Evolutionary conservation across 306 rosid genomes (phyloP).

Genomic region (Trifolium fragiferum): DNA sequence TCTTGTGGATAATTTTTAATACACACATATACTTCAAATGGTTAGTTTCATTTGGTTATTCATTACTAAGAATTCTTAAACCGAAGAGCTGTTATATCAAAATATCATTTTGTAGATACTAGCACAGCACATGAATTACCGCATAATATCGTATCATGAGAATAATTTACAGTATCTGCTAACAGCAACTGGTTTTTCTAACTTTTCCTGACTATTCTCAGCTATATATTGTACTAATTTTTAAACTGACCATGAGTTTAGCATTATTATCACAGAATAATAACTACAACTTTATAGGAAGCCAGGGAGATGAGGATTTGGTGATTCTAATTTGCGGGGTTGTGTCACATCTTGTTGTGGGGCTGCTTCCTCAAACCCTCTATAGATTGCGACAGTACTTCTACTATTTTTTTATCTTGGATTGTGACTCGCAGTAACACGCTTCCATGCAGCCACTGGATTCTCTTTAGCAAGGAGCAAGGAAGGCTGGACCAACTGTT

Average conservation of each 20-base stretch:
- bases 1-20: slow-evolving; percentile 17
- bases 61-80: slow-evolving; percentile 4
- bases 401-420: neutral
- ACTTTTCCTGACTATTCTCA: slow-evolving; percentile 18
- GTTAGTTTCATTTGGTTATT: neutral
- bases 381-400: neutral
- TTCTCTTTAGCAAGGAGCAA: too few relatives aligned
- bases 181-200: slow-evolving; percentile 20
- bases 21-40: slow-evolving; percentile 9
- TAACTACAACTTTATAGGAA: neutral
- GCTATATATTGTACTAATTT: slow-evolving; percentile 13
- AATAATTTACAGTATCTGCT: slow-evolving; percentile 7
- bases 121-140: slow-evolving; percentile 16
- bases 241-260: neutral
- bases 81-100: neutral
- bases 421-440: neutral
- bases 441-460: too few relatives aligned
- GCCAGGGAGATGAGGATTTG: neutral
- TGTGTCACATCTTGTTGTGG: neutral
- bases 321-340: neutral
- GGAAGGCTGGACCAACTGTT: too few relatives aligned
- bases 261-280: neutral
- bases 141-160: slow-evolving; percentile 1
- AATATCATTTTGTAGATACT: slow-evolving; percentile 18
- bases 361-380: neutral